phyloP scores from a whole-genome alignment of 2,329 filamentous ascomycete genomes.

The Cordyceps militaris region DNA sequence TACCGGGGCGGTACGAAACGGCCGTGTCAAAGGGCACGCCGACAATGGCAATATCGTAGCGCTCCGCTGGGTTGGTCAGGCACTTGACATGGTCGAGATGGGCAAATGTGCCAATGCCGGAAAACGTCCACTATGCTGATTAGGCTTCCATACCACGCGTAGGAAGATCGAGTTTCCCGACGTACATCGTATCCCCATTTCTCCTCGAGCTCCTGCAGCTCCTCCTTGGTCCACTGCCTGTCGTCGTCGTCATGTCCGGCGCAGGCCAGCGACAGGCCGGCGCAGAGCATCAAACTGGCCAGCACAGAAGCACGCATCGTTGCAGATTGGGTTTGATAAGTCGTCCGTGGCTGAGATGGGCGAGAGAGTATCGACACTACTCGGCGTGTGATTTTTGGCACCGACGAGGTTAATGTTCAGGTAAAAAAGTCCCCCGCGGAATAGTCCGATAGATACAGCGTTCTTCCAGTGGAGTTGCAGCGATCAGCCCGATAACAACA shows the following conservation, averaged over 20 bases:
- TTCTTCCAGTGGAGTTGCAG: neutral
- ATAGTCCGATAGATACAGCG: neutral
- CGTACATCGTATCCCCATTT: constrained; percentile 55
- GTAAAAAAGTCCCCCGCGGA: too few relatives aligned
- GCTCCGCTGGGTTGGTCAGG: constrained; percentile 54
- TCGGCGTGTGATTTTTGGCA: too few relatives aligned
- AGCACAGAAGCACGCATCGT: constrained; percentile 14
- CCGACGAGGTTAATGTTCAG: too few relatives aligned
- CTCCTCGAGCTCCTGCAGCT: constrained; percentile 44
- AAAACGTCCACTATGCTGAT: constrained; percentile 43
- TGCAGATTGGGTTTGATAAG: neutral
- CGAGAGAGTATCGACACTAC: neutral
- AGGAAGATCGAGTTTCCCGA: constrained; percentile 19
- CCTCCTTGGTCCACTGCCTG: constrained; percentile 42
- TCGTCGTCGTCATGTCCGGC: constrained; percentile 24
- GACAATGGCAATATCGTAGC: constrained; percentile 65
- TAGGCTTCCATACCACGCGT: neutral
- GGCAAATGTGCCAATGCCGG: constrained; percentile 68
- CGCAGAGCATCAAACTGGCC: constrained; percentile 22
- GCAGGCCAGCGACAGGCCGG: constrained; percentile 22
- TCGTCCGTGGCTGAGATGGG: neutral
- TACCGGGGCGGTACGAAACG: constrained; percentile 61
- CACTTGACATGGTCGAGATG: constrained; percentile 64
- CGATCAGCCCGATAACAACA: too few relatives aligned
- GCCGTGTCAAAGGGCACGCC: constrained; percentile 70